These are phyloP conservation scores for Xylaria sp. DNA, from an alignment of 2,329 filamentous ascomycete genomes.

Conservation along the genomic window DNA sequence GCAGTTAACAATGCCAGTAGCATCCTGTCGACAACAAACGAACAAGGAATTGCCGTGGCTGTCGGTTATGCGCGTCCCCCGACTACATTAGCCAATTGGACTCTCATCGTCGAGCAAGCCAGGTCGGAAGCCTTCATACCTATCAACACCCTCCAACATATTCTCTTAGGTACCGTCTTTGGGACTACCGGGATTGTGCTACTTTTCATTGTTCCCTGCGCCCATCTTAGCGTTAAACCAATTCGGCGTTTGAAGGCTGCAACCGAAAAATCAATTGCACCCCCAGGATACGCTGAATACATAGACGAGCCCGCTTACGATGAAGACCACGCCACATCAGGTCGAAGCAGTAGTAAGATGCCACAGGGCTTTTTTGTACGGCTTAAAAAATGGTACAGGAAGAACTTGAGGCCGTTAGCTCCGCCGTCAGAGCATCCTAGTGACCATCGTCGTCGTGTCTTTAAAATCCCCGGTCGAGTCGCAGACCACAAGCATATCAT, in stretches of 20 bases:
- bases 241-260: conserved; percentile 80
- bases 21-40: conserved; percentile 75
- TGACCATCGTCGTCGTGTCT: conserved; percentile 63
- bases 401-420: conserved; percentile 44
- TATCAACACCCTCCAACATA: conserved; percentile 78
- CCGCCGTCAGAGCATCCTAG: conserved; percentile 49
- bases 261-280: conserved; percentile 76
- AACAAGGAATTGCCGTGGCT: conserved; percentile 74
- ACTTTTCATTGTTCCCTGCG: conserved; percentile 78
- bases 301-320: conserved; percentile 56
- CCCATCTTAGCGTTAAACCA: conserved; percentile 82
- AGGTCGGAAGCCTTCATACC: conserved; percentile 79
- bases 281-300: conserved; percentile 67
- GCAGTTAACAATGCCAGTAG: conserved; percentile 74
- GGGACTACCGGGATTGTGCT: conserved; percentile 79
- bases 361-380: conserved; percentile 55
- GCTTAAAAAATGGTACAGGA: conserved; percentile 52
- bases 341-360: conserved; percentile 49
- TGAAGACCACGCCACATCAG: conserved; percentile 48
- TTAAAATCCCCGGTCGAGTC: conserved; percentile 88
- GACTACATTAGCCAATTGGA: conserved; percentile 80
- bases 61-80: conserved; percentile 81
- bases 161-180: conserved; percentile 86
- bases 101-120: conserved; percentile 80
- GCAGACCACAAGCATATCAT: conserved; percentile 78